A percentile compares a stretch with the other conserved stretches of the same genome.
phyloP scores from a whole-genome alignment of 495 filamentous ascomycete species.

The Lentithecium fluviatile region DNA sequence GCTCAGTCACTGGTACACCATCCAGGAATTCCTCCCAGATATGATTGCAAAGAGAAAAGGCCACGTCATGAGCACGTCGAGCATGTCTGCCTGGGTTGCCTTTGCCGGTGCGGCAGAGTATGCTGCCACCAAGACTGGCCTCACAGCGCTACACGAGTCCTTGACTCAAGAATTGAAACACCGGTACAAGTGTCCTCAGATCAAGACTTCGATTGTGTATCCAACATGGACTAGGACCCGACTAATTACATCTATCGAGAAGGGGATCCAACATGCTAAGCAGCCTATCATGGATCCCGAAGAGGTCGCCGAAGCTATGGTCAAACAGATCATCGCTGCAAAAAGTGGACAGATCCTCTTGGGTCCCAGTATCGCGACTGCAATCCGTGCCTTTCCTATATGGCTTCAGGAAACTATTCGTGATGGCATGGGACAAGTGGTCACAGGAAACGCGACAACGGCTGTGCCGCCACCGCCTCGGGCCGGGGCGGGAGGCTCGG shows the following conservation, averaged over 20 bases:
- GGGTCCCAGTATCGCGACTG: slow-evolving; percentile 31
- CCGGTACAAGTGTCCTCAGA: slow-evolving; percentile 38
- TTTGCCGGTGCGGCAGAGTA: slow-evolving; percentile 56
- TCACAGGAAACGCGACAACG: slow-evolving; percentile 27
- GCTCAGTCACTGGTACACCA: slow-evolving; percentile 57
- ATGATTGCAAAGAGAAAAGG: slow-evolving; percentile 62
- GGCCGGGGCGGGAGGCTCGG: not conserved
- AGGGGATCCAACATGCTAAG: slow-evolving; percentile 15
- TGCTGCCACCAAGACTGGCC: slow-evolving; percentile 56
- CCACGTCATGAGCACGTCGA: slow-evolving; percentile 58
- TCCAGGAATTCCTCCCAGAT: slow-evolving; percentile 60
- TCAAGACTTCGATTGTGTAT: slow-evolving; percentile 43
- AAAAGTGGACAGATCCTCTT: slow-evolving; percentile 31
- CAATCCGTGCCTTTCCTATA: slow-evolving; percentile 32
- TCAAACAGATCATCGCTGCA: slow-evolving; percentile 27
- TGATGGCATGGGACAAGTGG: slow-evolving; percentile 20
- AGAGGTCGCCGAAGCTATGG: slow-evolving; percentile 29
- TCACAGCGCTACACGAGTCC: slow-evolving; percentile 55
- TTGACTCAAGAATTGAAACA: slow-evolving; percentile 41
- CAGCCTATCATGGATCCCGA: slow-evolving; percentile 30
- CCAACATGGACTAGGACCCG: slow-evolving; percentile 41
- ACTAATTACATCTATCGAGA: slow-evolving; percentile 25
- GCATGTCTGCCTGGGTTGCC: slow-evolving; percentile 55
- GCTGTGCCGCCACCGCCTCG: slow-evolving; percentile 10
- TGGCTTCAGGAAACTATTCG: slow-evolving; percentile 38